These are phyloP conservation scores for Herpetomonas samuelpessoai DNA, from an alignment of 208 protist genomes.

Conservation along the genomic window DNA sequence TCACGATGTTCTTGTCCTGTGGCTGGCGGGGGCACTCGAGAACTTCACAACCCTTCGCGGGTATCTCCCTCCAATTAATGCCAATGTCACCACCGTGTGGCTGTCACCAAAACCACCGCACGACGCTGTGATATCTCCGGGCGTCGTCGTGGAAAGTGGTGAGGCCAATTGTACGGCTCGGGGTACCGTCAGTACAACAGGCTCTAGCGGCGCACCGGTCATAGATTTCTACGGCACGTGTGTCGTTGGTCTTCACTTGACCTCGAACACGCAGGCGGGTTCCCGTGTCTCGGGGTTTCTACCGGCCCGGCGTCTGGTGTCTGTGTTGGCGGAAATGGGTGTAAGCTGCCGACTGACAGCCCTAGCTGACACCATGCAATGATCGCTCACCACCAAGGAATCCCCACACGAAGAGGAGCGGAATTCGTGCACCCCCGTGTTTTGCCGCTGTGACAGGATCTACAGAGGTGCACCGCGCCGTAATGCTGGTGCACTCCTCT, in stretches of 20 bases:
- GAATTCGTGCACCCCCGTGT: no score
- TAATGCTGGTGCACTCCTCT: no score
- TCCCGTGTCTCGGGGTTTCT: constrained; percentile 81
- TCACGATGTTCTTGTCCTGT: constrained; percentile 70
- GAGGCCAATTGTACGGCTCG: constrained; percentile 43
- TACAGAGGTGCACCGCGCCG: no score
- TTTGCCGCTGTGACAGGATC: no score
- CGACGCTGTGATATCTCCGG: constrained; percentile 69
- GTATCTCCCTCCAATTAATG: constrained; percentile 46
- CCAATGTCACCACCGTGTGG: constrained; percentile 74
- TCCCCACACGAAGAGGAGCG: no score
- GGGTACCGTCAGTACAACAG: constrained; percentile 78
- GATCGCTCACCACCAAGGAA: not conserved
- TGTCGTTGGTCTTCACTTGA: constrained; percentile 81
- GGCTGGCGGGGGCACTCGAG: constrained; percentile 40
- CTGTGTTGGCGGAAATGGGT: constrained; percentile 69
- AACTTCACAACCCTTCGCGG: constrained; percentile 46
- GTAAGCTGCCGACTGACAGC: constrained; percentile 28
- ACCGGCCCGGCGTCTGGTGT: constrained; percentile 65
- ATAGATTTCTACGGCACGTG: constrained; percentile 76
- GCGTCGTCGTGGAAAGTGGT: constrained; percentile 68
- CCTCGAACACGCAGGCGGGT: constrained; percentile 74
- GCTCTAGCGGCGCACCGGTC: constrained; percentile 81
- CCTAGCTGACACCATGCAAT: not conserved
- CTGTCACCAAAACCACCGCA: constrained; percentile 76